phyloP scores from a whole-genome alignment of 139 green algal species.

The Edaphochlamys debaryana region DNA sequence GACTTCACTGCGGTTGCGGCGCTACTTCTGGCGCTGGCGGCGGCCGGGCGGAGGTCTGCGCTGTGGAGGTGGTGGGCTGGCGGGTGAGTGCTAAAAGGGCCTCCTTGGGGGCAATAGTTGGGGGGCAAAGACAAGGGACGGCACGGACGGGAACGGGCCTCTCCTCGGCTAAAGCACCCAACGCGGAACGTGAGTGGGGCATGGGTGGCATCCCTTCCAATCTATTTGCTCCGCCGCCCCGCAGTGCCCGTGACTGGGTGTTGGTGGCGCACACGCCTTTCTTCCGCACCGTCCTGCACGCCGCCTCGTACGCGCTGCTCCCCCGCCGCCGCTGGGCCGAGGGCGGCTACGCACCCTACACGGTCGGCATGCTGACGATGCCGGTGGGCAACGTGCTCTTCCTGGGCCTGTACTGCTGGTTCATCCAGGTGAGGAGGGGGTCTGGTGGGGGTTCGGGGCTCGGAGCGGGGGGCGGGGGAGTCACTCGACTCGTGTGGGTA shows the following conservation, averaged over 20 bases:
- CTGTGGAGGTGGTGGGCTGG: not conserved
- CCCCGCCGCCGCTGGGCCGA: not conserved
- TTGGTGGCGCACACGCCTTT: not conserved
- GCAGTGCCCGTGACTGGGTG: not conserved
- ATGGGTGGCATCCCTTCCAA: no score
- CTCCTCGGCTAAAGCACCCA: no score
- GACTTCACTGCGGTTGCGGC: not conserved
- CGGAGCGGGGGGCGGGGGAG: no score
- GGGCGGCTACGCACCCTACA: not conserved
- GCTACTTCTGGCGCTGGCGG: not conserved
- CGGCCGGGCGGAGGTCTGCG: not conserved
- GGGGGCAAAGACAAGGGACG: no score
- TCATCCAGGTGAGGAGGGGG: not conserved
- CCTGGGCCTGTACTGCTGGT: not conserved
- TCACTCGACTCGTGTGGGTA: no score
- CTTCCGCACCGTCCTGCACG: not conserved
- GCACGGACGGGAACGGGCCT: no score
- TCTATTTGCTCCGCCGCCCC: not conserved
- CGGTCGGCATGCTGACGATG: not conserved
- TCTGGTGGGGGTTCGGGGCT: no score
- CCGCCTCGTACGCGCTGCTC: not conserved
- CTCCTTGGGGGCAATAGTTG: no score
- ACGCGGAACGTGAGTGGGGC: no score
- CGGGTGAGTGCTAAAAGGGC: not conserved
- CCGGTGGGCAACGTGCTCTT: not conserved